Evolutionary conservation across 2,329 filamentous ascomycete species (phyloP).

Genomic region (Colletotrichum sublineola): DNA sequence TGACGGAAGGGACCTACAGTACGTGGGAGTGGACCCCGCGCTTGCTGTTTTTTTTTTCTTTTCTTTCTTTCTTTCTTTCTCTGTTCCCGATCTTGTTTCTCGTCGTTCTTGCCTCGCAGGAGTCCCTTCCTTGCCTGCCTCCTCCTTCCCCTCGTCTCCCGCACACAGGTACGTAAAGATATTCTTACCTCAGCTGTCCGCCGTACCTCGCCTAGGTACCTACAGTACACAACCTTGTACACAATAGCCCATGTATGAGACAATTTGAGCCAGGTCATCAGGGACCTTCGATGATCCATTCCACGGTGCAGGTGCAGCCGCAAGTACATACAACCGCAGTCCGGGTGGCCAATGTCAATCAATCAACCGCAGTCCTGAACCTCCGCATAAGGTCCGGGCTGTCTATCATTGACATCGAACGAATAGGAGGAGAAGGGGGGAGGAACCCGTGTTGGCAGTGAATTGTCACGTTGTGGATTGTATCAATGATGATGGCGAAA

Average conservation of each 20-base stretch:
- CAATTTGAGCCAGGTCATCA: not conserved
- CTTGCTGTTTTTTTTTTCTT: not conserved
- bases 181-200: slow-evolving; percentile 10
- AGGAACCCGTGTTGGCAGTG: slow-evolving; percentile 4
- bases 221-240: not conserved
- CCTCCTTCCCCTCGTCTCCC: not conserved
- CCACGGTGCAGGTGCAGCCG: slow-evolving; percentile 25
- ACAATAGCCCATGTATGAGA: not conserved
- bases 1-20: not conserved
- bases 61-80: not conserved
- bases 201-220: not conserved
- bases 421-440: not conserved
- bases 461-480: not conserved
- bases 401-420: slow-evolving; percentile 8
- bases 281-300: not conserved
- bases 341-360: not conserved
- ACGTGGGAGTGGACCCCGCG: slow-evolving; percentile 15
- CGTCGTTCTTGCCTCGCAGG: not conserved
- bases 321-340: slow-evolving; percentile 1
- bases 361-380: slow-evolving; percentile 10
- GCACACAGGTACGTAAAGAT: not conserved
- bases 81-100: slow-evolving; percentile 4
- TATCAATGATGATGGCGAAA: slow-evolving; percentile 18
- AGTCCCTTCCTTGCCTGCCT: slow-evolving; percentile 3
- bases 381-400: slow-evolving; percentile 16